These are phyloP conservation scores for Lepraria neglecta DNA, from an alignment of 495 filamentous ascomycete species.

Conservation along the genomic window DNA sequence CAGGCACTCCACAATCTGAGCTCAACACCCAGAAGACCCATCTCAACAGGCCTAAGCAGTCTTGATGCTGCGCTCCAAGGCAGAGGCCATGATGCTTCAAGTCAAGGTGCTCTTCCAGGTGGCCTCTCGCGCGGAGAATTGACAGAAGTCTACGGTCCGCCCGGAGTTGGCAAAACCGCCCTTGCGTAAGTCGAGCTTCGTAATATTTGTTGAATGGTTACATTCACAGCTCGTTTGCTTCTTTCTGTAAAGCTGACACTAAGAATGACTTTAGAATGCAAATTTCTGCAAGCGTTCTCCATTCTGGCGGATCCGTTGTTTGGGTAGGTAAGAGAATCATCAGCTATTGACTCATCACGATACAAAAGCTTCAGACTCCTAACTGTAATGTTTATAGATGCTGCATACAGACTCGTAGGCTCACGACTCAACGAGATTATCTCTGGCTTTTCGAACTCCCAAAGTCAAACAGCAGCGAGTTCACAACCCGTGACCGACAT, in stretches of 20 bases:
- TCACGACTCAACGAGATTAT: conserved; percentile 39
- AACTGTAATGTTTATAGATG: conserved; percentile 35
- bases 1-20: conserved; percentile 66
- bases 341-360: not conserved
- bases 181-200: conserved; percentile 54
- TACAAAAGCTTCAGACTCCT: not conserved
- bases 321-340: conserved; percentile 70
- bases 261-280: conserved; percentile 50
- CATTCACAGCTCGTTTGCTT: not conserved
- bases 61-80: conserved; percentile 52
- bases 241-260: conserved; percentile 17
- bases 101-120: conserved; percentile 24
- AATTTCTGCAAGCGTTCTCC: conserved; percentile 56
- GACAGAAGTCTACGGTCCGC: conserved; percentile 85
- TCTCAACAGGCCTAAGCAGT: conserved; percentile 59
- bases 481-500: not conserved
- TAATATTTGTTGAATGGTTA: not conserved
- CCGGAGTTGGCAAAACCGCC: conserved; percentile 79
- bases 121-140: conserved; percentile 71
- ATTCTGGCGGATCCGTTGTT: conserved; percentile 57
- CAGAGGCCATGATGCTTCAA: not conserved
- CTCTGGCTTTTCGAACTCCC: not conserved
- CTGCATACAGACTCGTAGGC: conserved; percentile 41
- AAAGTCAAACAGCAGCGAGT: conserved; percentile 15
- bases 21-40: conserved; percentile 40